Conservation (phyloP, 257 asterid species). For the Forsythia suspensa region DNA sequence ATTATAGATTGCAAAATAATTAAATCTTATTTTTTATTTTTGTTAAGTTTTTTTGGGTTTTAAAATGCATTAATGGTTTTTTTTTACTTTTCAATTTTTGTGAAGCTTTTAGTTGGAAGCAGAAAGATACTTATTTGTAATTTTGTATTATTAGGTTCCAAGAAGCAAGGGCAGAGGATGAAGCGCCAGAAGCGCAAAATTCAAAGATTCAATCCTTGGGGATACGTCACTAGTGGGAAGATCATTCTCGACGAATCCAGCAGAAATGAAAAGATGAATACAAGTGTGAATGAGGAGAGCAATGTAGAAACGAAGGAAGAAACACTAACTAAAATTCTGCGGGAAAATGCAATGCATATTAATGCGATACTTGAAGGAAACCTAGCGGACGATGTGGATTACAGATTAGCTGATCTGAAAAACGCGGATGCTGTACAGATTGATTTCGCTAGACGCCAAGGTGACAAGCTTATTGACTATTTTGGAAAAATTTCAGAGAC, state of each 20-base stretch:
- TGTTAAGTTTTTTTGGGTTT: background rate
- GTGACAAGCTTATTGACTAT: slow-evolving; percentile 63
- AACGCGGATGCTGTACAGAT: slow-evolving; percentile 43
- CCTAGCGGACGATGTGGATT: slow-evolving; percentile 46
- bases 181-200: slow-evolving; percentile 48
- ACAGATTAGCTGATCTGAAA: slow-evolving; percentile 42
- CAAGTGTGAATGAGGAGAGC: slow-evolving; percentile 28
- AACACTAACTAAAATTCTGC: slow-evolving; percentile 46
- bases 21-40: no score
- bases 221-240: slow-evolving; percentile 46
- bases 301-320: slow-evolving; percentile 40
- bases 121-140: background rate
- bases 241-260: slow-evolving; percentile 47
- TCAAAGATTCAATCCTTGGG: slow-evolving; percentile 65
- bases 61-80: background rate
- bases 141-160: slow-evolving; percentile 44
- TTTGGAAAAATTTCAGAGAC: slow-evolving; percentile 55
- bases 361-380: slow-evolving; percentile 57
- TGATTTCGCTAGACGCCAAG: slow-evolving; percentile 57
- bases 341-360: slow-evolving; percentile 50
- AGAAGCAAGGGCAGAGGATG: slow-evolving; percentile 59
- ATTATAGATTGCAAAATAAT: background rate
- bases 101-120: background rate
- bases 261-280: slow-evolving; percentile 22
- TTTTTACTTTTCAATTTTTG: background rate